Percentiles rank a stretch among this genome's conserved stretches.
These are phyloP conservation scores for Aspergillus costaricaensis DNA, from an alignment of 2,329 filamentous ascomycete species.

Conservation along the genomic window DNA sequence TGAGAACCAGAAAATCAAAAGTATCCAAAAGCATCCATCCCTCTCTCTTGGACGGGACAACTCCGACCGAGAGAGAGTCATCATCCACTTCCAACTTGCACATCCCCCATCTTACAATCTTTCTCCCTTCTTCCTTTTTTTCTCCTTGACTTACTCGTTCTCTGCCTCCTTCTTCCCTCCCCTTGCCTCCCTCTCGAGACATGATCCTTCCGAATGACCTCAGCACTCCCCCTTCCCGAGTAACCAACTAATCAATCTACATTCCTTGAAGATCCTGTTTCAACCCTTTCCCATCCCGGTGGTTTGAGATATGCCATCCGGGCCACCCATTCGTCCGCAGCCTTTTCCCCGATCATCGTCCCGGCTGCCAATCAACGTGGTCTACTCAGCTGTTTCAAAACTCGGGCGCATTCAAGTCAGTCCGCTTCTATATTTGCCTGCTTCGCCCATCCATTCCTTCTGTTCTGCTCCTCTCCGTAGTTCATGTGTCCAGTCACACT, in stretches of 20 bases:
- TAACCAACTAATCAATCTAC: background rate
- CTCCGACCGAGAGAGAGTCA: background rate
- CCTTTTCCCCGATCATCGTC: background rate
- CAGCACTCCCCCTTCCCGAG: background rate
- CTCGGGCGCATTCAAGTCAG: background rate
- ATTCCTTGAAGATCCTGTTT: conserved; percentile 2
- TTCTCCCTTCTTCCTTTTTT: background rate
- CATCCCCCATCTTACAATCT: background rate
- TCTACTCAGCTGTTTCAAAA: background rate
- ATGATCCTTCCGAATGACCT: background rate
- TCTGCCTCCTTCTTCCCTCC: background rate
- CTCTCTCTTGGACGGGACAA: background rate
- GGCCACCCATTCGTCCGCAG: background rate
- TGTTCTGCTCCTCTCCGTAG: too few relatives aligned
- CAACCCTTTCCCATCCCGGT: background rate
- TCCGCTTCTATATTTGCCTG: conserved; percentile 1
- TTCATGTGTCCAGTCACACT: background rate
- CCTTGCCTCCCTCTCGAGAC: background rate
- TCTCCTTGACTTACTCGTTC: too few relatives aligned
- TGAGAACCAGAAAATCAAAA: too few relatives aligned
- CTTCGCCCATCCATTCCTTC: background rate
- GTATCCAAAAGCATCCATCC: too few relatives aligned
- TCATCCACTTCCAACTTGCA: background rate
- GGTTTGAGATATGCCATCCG: background rate
- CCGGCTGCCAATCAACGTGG: background rate